These are phyloP conservation scores for Ascochyta lentis DNA, from an alignment of 2,329 filamentous ascomycete genomes.

Conservation along the genomic window DNA sequence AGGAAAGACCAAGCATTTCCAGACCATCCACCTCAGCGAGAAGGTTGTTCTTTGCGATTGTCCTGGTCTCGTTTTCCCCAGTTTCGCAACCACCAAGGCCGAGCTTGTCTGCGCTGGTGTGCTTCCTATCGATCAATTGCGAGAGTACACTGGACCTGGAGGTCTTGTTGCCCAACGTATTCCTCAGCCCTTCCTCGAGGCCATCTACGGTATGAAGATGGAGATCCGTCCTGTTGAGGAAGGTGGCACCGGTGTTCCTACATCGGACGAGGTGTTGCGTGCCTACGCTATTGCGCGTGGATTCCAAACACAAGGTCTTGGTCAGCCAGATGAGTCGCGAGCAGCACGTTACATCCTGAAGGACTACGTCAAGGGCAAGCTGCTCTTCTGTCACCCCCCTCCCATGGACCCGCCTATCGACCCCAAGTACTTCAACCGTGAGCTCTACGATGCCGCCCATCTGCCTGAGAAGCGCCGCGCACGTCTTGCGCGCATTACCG, in stretches of 20 bases:
- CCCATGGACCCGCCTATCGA: conserved; percentile 72
- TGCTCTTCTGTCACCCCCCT: conserved; percentile 89
- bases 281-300: conserved; percentile 89
- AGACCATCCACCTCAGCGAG: conserved; percentile 93
- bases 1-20: conserved; percentile 99
- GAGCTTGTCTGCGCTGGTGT: conserved; percentile 96
- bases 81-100: conserved; percentile 95
- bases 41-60: conserved; percentile 95
- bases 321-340: conserved; percentile 90
- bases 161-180: conserved; percentile 84
- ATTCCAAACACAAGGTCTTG: conserved; percentile 86
- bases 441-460: conserved; percentile 83
- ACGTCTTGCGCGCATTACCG: conserved; percentile 61
- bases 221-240: conserved; percentile 81
- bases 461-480: conserved; percentile 81
- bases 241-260: conserved; percentile 87
- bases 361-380: conserved; percentile 96
- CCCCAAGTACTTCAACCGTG: conserved; percentile 79
- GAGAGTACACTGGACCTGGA: conserved; percentile 88
- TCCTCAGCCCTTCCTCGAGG: conserved; percentile 87
- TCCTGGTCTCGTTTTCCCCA: conserved; percentile 96
- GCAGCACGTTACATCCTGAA: conserved; percentile 90
- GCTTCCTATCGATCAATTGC: conserved; percentile 92
- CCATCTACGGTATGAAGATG: conserved; percentile 92
- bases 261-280: conserved; percentile 80